Evolutionary conservation across 345 rosid species (phyloP), one percentile per base, ranked within the genome.

Genomic region (Cardiospermum halicacabum): DNA sequence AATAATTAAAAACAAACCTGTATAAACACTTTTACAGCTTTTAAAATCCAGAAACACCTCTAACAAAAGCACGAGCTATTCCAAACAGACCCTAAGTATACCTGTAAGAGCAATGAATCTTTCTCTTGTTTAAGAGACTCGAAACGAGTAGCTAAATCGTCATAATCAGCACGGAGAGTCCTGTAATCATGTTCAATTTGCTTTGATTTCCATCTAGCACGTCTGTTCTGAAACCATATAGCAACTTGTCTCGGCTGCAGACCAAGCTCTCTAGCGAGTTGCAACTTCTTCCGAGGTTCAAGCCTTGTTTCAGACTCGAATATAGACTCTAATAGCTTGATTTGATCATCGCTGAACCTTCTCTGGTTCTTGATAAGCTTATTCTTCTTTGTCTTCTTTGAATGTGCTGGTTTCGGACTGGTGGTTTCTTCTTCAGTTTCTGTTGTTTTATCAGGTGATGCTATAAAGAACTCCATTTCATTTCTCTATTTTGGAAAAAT

Each of bases 151-250:
- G 74, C 82, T 58, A 90, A 75, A 50, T 69, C 66, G n/a, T 81
- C 83, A 53, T 84, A 88, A 26, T 57, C 82, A 39, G 77, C 81
- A 70, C 34, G 77, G 55, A 90, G 85, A 12, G 56, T 60, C 27
- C 64, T 76, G 70, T 80, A 90, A 28, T 90, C 87, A 53, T 79
- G 79, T 77, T 85, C 92, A 10, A 90, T 73, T 73, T 77, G 90
- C 71, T 85, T 90, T 5, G 95, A 78, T 66, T 85, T 90, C 92
- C 92, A 85, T 50, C 95, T 83, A 24, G 97, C 96, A 77, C 97
- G 78, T 71, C 75, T 82, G 83, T 91, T 91, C 67, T 91, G 96
- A 68, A 91, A 86, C 96, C 97, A 91, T 66, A 91, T 88, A 59
- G 97, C 91, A 31, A 91, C 86, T 72, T 91, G 97, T 39, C 91